phyloP scores from a whole-genome alignment of 106 monocot species.

The Posidonia australis region DNA sequence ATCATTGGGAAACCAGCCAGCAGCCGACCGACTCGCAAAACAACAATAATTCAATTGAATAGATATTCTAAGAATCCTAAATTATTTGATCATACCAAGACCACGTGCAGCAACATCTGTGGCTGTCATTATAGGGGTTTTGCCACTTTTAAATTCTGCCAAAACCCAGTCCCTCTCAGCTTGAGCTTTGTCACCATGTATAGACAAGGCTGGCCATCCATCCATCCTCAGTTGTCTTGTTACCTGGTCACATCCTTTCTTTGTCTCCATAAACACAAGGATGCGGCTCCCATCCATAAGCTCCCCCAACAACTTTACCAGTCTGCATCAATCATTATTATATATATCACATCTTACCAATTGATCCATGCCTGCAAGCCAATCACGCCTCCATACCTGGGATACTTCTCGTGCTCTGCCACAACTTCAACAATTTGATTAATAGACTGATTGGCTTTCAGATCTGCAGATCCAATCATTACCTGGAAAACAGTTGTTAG shows the following conservation, averaged over 20 bases:
- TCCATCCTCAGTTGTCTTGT: conserved; percentile 88
- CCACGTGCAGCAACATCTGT: conserved; percentile 99
- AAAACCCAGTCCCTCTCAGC: conserved; percentile 97
- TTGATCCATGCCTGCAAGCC: not conserved
- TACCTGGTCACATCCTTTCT: conserved; percentile 90
- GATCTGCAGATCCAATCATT: conserved; percentile 76
- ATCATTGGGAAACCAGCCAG: conserved; percentile 61
- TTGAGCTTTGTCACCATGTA: conserved; percentile 96
- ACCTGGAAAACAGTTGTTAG: conserved; percentile 30
- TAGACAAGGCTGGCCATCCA: conserved; percentile 95
- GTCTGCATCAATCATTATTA: conserved; percentile 21
- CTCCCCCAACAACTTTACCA: conserved; percentile 63
- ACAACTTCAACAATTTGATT: conserved; percentile 88
- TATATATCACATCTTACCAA: not conserved
- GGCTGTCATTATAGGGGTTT: conserved; percentile 91
- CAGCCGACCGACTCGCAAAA: conserved; percentile 66
- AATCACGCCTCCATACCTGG: conserved; percentile 38
- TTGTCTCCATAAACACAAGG: conserved; percentile 84
- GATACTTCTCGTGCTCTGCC: conserved; percentile 77
- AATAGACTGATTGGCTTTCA: conserved; percentile 96
- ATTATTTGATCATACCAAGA: conserved; percentile 84
- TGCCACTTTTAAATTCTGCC: conserved; percentile 86
- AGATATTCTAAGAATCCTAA: conserved; percentile 39
- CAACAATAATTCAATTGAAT: conserved; percentile 6
- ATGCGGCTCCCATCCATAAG: conserved; percentile 92